A percentile compares a stretch with the other conserved stretches of the same genome.
Evolutionary conservation across 768 basidiomycete species (phyloP).

Genomic region (Pholiota conissans): DNA sequence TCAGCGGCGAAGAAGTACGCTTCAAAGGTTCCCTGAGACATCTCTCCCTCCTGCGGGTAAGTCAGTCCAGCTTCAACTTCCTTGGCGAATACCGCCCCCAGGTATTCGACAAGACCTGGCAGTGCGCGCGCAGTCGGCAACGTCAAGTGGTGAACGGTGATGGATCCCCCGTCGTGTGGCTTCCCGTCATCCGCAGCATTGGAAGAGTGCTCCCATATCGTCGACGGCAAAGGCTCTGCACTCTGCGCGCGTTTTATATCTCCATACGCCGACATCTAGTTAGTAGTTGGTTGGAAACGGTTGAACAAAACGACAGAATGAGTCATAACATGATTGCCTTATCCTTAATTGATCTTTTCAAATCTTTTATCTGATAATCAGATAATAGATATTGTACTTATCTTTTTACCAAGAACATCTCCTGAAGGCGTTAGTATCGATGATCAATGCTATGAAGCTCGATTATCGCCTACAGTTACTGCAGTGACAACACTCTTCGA

Average conservation of each 20-base stretch:
- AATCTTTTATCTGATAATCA: conserved; percentile 8
- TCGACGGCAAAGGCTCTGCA: conserved; percentile 40
- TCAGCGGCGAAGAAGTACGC: conserved; percentile 79
- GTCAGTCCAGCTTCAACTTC: conserved; percentile 78
- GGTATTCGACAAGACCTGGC: conserved; percentile 58
- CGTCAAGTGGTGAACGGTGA: conserved; percentile 57
- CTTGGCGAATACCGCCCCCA: conserved; percentile 61
- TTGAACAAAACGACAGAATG: conserved; percentile 4
- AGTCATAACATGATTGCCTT: not conserved
- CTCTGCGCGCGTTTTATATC: conserved; percentile 41
- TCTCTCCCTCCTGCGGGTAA: conserved; percentile 80
- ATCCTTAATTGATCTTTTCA: not conserved
- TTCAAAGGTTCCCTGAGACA: conserved; percentile 56
- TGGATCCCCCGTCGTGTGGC: conserved; percentile 15
- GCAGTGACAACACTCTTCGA: not conserved
- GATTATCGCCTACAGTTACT: not conserved
- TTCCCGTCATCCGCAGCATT: conserved; percentile 7
- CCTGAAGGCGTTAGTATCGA: no score
- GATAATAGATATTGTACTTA: not conserved
- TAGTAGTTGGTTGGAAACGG: not conserved
- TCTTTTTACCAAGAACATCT: not conserved
- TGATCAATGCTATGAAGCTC: no score
- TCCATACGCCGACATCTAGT: conserved; percentile 73
- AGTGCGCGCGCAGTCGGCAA: conserved; percentile 36
- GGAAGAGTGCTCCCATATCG: conserved; percentile 39